Base-by-base conservation (phyloP, 345 rosid genomes). In the Bruguiera parviflora region DNA sequence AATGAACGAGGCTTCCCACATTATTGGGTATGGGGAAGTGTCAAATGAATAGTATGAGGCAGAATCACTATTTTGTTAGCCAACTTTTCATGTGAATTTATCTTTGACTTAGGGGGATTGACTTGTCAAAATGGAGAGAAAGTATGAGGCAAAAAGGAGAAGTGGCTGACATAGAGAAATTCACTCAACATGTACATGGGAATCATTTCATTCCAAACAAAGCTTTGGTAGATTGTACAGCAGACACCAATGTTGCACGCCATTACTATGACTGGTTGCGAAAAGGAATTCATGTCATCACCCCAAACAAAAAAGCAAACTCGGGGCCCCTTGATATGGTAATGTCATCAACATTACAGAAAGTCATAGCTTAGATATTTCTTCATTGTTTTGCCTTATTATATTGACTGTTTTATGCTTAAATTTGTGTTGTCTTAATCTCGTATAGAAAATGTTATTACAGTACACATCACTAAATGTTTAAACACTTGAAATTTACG, bases 321-420 rank as follows among this genome's bases (percentile, higher is more conserved):
- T 96, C 99, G 39, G 99, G 99, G 58, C 98, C 99, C n/a, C 98
- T 96, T 71, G 97, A 92, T 78, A 88, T 81, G 87, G 99, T 92
- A 77, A 77, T 19, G 56, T 66, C 43, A 24, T 43, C 62, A 29
- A 46, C 70, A 31, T 0, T 18, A 10, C 20, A 3, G 8, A 46
- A 37, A 43, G 49, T 46, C 66, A 9, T 56, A 22, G 53, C 47
- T 46, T 19, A 35, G 4, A 8, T 19, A 37, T 25, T 19, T 35
- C 65, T 22, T 37, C 51, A 21, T 63, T 46, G 19, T 43, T 43
- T 43, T 43, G 18, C 49, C 18, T 43, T 43, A 43, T 13, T 43
- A 43, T 43, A 43, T 43, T 13, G 5, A 43, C 16, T 43, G 49
- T 43, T 13, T 43, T 15, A 13, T 13, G 19, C 5, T 2, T 13